Percentiles rank a stretch among this genome's conserved stretches.
phyloP scores from a whole-genome alignment of 2,329 filamentous ascomycete genomes.

The Lasiodiplodia gonubiensis region DNA sequence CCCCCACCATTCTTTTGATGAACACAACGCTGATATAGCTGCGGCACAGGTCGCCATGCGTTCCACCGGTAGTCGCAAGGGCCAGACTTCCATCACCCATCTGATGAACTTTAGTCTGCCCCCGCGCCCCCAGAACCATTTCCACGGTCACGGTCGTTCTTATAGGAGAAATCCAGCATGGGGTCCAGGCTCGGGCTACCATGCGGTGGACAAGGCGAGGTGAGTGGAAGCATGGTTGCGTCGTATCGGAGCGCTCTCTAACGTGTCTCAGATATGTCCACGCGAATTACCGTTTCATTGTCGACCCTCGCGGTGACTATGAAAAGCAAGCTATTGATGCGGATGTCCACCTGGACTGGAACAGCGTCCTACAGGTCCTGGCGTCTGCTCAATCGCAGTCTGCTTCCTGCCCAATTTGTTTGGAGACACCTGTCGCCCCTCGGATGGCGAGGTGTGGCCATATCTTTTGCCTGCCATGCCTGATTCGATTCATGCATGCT shows the following conservation, averaged over 20 bases:
- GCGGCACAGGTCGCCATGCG: constrained; percentile 63
- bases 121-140: constrained; percentile 68
- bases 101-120: constrained; percentile 89
- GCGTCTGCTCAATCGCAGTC: constrained; percentile 88
- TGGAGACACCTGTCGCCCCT: constrained; percentile 89
- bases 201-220: constrained; percentile 88
- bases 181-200: constrained; percentile 87
- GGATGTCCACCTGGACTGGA: constrained; percentile 90
- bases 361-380: constrained; percentile 86
- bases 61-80: constrained; percentile 74
- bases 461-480: constrained; percentile 91
- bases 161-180: constrained; percentile 75
- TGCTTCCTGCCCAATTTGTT: constrained; percentile 90
- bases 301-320: constrained; percentile 82
- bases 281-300: constrained; percentile 96
- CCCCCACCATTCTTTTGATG: not conserved
- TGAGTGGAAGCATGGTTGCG: constrained; percentile 51
- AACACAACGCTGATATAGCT: constrained; percentile 15
- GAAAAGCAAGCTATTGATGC: constrained; percentile 80
- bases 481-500: constrained; percentile 95
- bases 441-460: constrained; percentile 97
- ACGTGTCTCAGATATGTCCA: constrained; percentile 72
- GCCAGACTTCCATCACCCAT: constrained; percentile 96
- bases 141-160: constrained; percentile 54
- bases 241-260: constrained; percentile 7